phyloP scores from a whole-genome alignment of 2,329 filamentous ascomycete genomes.

The Fusarium paranaense region DNA sequence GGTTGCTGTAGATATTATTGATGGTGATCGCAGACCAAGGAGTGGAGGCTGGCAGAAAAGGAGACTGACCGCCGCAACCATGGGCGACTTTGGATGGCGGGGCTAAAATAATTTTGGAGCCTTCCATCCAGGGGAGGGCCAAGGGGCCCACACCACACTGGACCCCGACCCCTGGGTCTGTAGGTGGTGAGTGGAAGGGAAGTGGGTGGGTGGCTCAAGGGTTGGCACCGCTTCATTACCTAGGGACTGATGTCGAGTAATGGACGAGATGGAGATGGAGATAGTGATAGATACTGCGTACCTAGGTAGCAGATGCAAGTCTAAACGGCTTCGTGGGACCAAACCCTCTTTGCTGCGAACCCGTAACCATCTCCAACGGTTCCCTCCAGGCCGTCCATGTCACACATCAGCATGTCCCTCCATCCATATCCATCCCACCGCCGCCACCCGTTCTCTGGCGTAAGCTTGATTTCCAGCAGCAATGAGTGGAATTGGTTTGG shows the following conservation, averaged over 20 bases:
- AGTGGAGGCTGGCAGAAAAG: slow-evolving; percentile 47
- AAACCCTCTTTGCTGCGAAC: background rate
- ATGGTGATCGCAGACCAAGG: slow-evolving; percentile 32
- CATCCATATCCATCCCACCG: background rate
- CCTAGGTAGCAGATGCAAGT: background rate
- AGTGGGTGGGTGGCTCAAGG: slow-evolving; percentile 11
- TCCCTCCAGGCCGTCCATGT: background rate
- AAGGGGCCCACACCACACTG: slow-evolving; percentile 17
- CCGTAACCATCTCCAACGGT: background rate
- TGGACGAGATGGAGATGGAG: background rate
- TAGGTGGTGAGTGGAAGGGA: background rate
- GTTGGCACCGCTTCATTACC: background rate
- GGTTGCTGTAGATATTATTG: slow-evolving; percentile 48
- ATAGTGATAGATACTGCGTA: background rate
- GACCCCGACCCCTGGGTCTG: slow-evolving; percentile 17
- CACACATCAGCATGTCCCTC: background rate
- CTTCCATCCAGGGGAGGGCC: slow-evolving; percentile 34
- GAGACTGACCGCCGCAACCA: slow-evolving; percentile 46
- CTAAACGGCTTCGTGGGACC: background rate
- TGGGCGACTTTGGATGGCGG: slow-evolving; percentile 48
- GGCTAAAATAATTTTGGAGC: slow-evolving; percentile 55
- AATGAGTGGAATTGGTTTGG: background rate
- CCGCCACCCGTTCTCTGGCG: slow-evolving; percentile 5
- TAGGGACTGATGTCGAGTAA: background rate
- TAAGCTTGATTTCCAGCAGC: background rate